A percentile compares a stretch with the other conserved stretches of the same genome.
These are phyloP conservation scores for Cryptococcus sp. DNA, from an alignment of 1,284 basidiomycete genomes.

Conservation along the genomic window DNA sequence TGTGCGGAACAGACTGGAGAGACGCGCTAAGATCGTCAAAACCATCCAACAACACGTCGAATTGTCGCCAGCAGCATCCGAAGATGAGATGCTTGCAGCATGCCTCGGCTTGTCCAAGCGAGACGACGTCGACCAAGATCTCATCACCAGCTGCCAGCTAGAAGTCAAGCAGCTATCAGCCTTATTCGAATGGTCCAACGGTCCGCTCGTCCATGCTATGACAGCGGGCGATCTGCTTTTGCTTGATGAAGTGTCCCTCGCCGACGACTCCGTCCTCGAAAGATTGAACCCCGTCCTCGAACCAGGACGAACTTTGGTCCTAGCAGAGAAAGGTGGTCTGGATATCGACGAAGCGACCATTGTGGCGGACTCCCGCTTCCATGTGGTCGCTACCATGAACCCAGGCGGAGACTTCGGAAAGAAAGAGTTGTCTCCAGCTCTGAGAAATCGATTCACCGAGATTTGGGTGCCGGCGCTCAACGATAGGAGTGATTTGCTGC, in stretches of 20 bases:
- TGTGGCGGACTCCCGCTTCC: constrained; percentile 69
- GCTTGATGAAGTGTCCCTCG: constrained; percentile 95
- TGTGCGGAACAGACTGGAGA: constrained; percentile 71
- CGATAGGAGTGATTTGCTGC: constrained; percentile 69
- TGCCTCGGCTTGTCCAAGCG: constrained; percentile 21
- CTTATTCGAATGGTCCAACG: constrained; percentile 96
- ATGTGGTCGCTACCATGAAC: constrained; percentile 98
- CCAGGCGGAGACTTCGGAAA: constrained; percentile 99
- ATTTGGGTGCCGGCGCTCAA: constrained; percentile 96
- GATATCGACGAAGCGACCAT: constrained; percentile 70
- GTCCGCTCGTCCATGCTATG: constrained; percentile 94
- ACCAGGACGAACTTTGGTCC: constrained; percentile 80
- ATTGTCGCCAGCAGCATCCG: constrained; percentile 23
- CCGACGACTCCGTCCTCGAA: constrained; percentile 97
- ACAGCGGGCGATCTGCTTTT: constrained; percentile 79
- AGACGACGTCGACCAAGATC: constrained; percentile 21
- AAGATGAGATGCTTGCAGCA: constrained; percentile 31
- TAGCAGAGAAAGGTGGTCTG: constrained; percentile 87
- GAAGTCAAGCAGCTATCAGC: constrained; percentile 60
- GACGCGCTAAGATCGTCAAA: constrained; percentile 47
- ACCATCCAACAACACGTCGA: constrained; percentile 42
- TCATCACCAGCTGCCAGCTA: constrained; percentile 18
- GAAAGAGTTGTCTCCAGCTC: constrained; percentile 95
- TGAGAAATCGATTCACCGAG: constrained; percentile 98
- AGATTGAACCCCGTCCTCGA: constrained; percentile 96